Conservation (phyloP, 768 basidiomycete species). For the Pleurotus citrinopileatus region DNA sequence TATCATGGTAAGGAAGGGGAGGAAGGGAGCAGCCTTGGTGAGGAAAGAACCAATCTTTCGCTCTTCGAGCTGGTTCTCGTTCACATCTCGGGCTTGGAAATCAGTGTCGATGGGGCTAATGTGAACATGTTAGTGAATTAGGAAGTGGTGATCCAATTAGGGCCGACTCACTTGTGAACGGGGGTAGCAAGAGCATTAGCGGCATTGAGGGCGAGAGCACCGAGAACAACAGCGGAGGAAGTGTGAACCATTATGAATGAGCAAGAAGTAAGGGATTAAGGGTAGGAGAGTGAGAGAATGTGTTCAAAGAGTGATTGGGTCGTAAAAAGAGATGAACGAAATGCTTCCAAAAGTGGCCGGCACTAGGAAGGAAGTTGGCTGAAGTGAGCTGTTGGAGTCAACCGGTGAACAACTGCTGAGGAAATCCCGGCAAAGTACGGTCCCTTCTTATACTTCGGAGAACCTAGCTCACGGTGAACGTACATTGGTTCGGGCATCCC, state of each 20-base stretch:
- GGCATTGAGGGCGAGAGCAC: slow-evolving; percentile 26
- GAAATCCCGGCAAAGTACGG: neutral
- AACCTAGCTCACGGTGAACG: neutral
- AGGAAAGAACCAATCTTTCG: slow-evolving; percentile 5
- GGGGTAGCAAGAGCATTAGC: slow-evolving; percentile 26
- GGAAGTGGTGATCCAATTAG: neutral
- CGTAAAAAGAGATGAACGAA: slow-evolving; percentile 13
- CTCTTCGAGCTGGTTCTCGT: neutral
- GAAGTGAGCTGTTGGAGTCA: slow-evolving; percentile 8
- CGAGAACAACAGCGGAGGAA: slow-evolving; percentile 28
- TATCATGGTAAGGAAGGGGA: neutral
- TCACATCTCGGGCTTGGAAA: neutral
- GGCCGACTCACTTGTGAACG: slow-evolving; percentile 20
- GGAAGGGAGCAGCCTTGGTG: slow-evolving; percentile 2
- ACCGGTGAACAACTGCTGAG: slow-evolving; percentile 10
- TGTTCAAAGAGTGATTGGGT: slow-evolving; percentile 9
- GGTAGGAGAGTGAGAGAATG: neutral
- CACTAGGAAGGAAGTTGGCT: neutral
- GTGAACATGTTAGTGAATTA: slow-evolving; percentile 11
- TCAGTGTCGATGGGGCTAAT: neutral
- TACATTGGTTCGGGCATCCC: neutral
- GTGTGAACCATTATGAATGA: slow-evolving; percentile 28
- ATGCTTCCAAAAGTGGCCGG: slow-evolving; percentile 4
- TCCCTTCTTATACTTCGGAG: neutral
- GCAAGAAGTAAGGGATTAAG: slow-evolving; percentile 9